Percentiles rank a stretch among this genome's conserved stretches.
phyloP scores from a whole-genome alignment of 768 basidiomycete species.

The Erythrobasidium yunnanense region DNA sequence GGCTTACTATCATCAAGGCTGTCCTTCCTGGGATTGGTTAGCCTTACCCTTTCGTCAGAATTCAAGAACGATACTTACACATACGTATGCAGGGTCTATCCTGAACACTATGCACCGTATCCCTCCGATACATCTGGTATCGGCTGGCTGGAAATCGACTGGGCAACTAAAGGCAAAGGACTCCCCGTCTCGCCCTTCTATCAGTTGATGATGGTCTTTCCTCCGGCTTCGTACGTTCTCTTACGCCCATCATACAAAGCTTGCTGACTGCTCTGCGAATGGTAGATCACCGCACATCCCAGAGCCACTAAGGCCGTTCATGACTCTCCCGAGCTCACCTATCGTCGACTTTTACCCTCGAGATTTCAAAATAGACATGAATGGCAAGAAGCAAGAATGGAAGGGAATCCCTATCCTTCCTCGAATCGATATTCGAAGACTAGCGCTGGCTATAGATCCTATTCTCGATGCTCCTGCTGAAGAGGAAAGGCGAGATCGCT shows the following conservation, averaged over 20 bases:
- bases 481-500: neutral
- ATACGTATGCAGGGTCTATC: conserved; percentile 76
- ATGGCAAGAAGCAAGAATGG: conserved; percentile 98
- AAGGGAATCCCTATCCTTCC: conserved; percentile 97
- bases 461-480: neutral
- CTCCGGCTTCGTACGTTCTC: conserved; percentile 75
- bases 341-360: conserved; percentile 88
- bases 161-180: conserved; percentile 72
- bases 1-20: conserved; percentile 95
- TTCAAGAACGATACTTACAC: neutral
- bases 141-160: conserved; percentile 61
- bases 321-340: conserved; percentile 69
- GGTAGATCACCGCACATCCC: no score
- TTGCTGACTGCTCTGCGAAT: conserved; percentile 52
- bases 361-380: conserved; percentile 82
- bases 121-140: conserved; percentile 46
- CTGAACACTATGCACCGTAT: conserved; percentile 84
- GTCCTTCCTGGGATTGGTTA: conserved; percentile 75
- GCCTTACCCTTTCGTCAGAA: neutral
- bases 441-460: conserved; percentile 64
- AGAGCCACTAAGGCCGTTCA: conserved; percentile 57
- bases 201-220: conserved; percentile 95
- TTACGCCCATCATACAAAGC: no score
- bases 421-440: conserved; percentile 70
- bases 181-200: conserved; percentile 82